Evolutionary conservation across 768 basidiomycete genomes (phyloP), one percentile per base, ranked within the genome.

Genomic region (Tulasnella sp.): DNA sequence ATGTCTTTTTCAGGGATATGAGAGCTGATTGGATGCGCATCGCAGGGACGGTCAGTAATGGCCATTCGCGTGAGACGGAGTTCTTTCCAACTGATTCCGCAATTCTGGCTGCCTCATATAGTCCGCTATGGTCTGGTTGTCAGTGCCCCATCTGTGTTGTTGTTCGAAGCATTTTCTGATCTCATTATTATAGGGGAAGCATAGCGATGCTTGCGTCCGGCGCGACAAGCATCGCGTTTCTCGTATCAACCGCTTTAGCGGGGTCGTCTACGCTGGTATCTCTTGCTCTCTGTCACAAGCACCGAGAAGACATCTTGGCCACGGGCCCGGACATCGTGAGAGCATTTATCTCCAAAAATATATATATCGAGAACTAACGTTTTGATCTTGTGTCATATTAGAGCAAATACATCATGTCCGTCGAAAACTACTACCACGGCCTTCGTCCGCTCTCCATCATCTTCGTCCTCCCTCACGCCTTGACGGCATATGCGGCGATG

Each of bases 301-400:
- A 56, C 42, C 54, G 41, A 27, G 19, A 56, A 22, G 29, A 43
- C 22, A 22, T 43, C 9, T n/a, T 56, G 31, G 54, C 54, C 4
- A 56, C 54, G 24, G 54, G 54, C 15, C 54, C 54, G 17, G 54
- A 56, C 27, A 56, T 56, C 24, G 54, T 56, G 17, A 56, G 54
- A n/a, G 4, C 3, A 3, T 15, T 19, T n/a, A 44, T 30, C 11
- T 25, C 3, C 5, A 1, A 22, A 8, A 38, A 24, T 9, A 1
- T 2, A n/a, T 0, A 22, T 53, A 12, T 24, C 34, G n/a, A 42
- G 9, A n/a, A 17, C 31, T 22, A 5, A 22, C 5, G n/a, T 38
- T 19, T 38, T 3, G 12, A 21, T 0, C 27, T 21, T 29, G 19
- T 19, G n/a, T 22, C 3, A 12, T 21, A 3, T 53, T 19, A 59